phyloP scores from a whole-genome alignment of 805 yeast species.

The Candida sithepensis region DNA sequence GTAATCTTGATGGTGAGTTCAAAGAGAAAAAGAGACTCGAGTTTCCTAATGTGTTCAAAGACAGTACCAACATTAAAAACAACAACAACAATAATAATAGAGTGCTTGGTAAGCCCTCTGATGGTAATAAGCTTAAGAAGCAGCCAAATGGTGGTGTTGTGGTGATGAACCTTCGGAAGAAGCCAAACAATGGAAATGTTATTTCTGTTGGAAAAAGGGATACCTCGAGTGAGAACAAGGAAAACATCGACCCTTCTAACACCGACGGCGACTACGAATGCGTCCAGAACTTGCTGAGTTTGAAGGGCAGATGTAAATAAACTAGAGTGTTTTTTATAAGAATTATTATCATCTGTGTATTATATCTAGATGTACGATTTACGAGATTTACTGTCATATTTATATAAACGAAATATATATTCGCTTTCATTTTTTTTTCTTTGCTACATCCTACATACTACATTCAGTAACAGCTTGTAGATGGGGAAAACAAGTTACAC shows the following conservation, averaged over 20 bases:
- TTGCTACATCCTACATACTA: too few species aligned
- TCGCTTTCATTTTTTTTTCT: too few species aligned
- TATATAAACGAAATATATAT: too few species aligned
- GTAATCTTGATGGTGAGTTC: not conserved
- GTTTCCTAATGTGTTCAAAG: slow-evolving; percentile 19
- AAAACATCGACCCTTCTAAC: slow-evolving; percentile 1
- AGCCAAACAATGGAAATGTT: too few species aligned
- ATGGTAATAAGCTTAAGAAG: not conserved
- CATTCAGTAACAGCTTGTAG: too few species aligned
- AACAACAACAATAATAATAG: not conserved
- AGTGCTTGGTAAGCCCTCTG: not conserved
- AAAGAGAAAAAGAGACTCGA: slow-evolving; percentile 4
- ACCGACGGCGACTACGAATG: slow-evolving; percentile 28
- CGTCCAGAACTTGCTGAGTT: slow-evolving; percentile 38
- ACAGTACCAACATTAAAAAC: slow-evolving; percentile 20
- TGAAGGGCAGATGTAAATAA: slow-evolving; percentile 21
- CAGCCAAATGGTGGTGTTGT: not conserved
- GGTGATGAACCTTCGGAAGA: not conserved
- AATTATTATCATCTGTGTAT: too few species aligned
- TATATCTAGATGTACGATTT: too few species aligned
- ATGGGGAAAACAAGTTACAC: too few species aligned
- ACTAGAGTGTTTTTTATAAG: too few species aligned
- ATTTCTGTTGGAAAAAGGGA: not conserved
- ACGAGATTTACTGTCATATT: too few species aligned
- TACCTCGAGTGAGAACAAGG: slow-evolving; percentile 2